Percentiles rank a stretch among this genome's conserved stretches.
phyloP scores from a whole-genome alignment of 306 rosid species.

The Glycine latifolia region DNA sequence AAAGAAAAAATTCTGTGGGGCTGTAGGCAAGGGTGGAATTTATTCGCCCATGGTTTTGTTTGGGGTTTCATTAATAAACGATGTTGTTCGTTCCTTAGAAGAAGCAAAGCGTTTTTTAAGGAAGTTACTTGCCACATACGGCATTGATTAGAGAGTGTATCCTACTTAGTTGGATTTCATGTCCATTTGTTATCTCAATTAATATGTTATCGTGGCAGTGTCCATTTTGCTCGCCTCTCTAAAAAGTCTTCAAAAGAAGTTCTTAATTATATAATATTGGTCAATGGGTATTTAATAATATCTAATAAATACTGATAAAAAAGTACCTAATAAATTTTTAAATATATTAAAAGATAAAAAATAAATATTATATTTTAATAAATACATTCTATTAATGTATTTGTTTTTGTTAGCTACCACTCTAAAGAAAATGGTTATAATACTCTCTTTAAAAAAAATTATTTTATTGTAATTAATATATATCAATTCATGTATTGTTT shows the following conservation, averaged over 20 bases:
- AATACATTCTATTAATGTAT: not conserved
- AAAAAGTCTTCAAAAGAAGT: not conserved
- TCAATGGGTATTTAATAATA: not conserved
- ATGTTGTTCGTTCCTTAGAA: not conserved
- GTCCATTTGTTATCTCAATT: not conserved
- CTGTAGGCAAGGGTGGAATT: not conserved
- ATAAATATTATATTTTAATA: not conserved
- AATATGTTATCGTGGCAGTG: not conserved
- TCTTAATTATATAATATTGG: not conserved
- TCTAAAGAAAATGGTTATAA: not conserved
- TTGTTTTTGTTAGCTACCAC: not conserved
- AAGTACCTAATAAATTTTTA: not conserved
- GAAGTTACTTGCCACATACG: too few species aligned
- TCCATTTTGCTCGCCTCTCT: not conserved
- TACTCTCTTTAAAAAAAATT: not conserved
- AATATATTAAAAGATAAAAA: not conserved
- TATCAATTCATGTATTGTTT: not conserved
- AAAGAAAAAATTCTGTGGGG: not conserved
- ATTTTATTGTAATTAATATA: not conserved
- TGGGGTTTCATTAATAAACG: not conserved
- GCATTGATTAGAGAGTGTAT: not conserved
- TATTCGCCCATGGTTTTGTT: constrained; percentile 1
- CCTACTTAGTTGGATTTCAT: constrained; percentile 17
- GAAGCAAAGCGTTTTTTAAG: not conserved
- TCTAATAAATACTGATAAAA: not conserved